Conservation (phyloP, 805 yeast species). For the Yamadazyma sp. region DNA sequence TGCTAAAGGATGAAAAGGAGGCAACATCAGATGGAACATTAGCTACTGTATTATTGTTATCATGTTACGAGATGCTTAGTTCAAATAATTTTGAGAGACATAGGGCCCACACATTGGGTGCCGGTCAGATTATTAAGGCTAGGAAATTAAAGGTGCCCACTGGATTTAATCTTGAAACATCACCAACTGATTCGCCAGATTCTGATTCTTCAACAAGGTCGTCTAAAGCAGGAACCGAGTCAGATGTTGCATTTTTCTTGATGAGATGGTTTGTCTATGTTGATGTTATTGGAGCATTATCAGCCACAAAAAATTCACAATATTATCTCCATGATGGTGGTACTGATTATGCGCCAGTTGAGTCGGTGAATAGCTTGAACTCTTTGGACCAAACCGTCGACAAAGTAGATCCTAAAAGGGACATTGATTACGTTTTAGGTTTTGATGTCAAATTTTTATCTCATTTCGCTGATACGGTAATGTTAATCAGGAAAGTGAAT, state of each 20-base stretch:
- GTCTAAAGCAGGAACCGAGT: conserved; percentile 20
- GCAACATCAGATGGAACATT: conserved; percentile 66
- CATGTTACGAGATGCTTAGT: conserved; percentile 51
- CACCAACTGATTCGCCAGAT: conserved; percentile 10
- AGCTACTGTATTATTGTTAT: conserved; percentile 56
- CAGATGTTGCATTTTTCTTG: conserved; percentile 51
- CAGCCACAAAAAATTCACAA: conserved; percentile 45
- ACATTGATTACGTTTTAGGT: conserved; percentile 63
- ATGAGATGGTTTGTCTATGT: conserved; percentile 68
- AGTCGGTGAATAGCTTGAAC: conserved; percentile 18
- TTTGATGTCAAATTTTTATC: conserved; percentile 64
- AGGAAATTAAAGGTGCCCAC: conserved; percentile 24
- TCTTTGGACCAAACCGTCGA: conserved; percentile 12
- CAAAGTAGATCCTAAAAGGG: conserved; percentile 26
- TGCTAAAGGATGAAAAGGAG: conserved; percentile 48
- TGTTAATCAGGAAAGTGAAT: conserved; percentile 29
- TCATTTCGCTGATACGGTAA: conserved; percentile 48
- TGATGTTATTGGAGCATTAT: conserved; percentile 61
- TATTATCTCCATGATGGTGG: conserved; percentile 25
- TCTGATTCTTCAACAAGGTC: conserved; percentile 6
- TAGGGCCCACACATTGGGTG: conserved; percentile 66
- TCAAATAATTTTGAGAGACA: conserved; percentile 49
- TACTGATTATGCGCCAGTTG: conserved; percentile 18
- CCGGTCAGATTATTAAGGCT: conserved; percentile 58
- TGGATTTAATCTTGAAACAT: neutral